Base-by-base conservation (phyloP, 2,329 filamentous ascomycete genomes). In the Neofusicoccum umdonicola region DNA sequence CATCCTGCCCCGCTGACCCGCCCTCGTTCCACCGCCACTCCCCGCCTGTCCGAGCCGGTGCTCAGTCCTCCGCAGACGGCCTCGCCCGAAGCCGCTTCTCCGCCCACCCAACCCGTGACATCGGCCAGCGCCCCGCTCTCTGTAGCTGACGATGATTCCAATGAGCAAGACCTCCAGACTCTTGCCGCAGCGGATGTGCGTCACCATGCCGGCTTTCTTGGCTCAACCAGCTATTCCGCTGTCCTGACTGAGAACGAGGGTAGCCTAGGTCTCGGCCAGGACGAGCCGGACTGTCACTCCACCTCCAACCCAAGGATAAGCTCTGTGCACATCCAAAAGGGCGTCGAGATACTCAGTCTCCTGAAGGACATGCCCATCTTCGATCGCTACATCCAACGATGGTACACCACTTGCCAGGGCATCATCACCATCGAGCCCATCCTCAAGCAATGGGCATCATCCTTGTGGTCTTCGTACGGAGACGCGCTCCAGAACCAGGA, bases 351-450 rank as follows among this genome's bases (percentile, higher is more conserved):
- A 4, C 70, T 77, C 8, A 63, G 66, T 0, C 63, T 76, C 3
- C 63, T 77, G 2, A 71, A 68, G 48, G 70, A 76, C 31, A 58
- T 74, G 7, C 66, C 69, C 1, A 64, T 67, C 8, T 70, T 72
- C 19, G 68, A 71, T 15, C 71, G 69, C 42, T 77, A 75, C 44
- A 71, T 76, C 48, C 69, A 74, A n/a, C 71, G 73, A 51, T 72
- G 69, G 68, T 76, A 75, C 51, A 71, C 70, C 3, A 71, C 73
- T 17, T 70, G 69, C 3, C 67, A 70, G 35, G 74, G 74, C 0
- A 67, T 75, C n/a, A 67, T 76, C n/a, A 65, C 76, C 13, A 73
- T 76, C 47, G 74, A 72, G 62, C 73, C 74, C 0, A 75, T 77
- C 69, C 66, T 75, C 19, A 73, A 72, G 52, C 71, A 73, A 3